phyloP scores from a whole-genome alignment of 495 filamentous ascomycete species.

The Clohesyomyces aquaticus region DNA sequence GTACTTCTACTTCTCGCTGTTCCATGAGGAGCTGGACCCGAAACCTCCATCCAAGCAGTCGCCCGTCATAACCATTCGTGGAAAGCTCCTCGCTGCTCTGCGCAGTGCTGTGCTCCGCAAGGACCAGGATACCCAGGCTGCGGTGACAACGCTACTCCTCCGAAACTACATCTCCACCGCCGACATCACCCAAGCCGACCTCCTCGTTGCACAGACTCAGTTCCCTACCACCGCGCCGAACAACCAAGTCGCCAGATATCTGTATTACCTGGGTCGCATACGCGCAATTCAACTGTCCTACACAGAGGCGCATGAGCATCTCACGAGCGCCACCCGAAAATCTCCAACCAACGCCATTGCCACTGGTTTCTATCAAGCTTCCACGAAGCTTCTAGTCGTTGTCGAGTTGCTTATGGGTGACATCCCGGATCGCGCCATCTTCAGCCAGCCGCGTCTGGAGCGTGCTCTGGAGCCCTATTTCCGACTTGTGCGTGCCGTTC shows the following conservation, averaged over 20 bases:
- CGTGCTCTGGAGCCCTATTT: slow-evolving; percentile 88
- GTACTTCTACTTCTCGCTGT: slow-evolving; percentile 96
- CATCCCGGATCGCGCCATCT: slow-evolving; percentile 91
- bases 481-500: slow-evolving; percentile 88
- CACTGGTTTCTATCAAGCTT: slow-evolving; percentile 90
- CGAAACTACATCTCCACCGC: slow-evolving; percentile 96
- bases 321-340: slow-evolving; percentile 90
- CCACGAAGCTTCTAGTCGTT: slow-evolving; percentile 89
- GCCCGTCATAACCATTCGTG: slow-evolving; percentile 80
- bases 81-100: slow-evolving; percentile 82
- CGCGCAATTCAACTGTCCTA: slow-evolving; percentile 95
- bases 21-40: slow-evolving; percentile 85
- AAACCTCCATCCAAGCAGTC: slow-evolving; percentile 85
- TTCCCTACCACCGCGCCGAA: slow-evolving; percentile 93
- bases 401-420: slow-evolving; percentile 98
- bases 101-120: slow-evolving; percentile 93
- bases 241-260: slow-evolving; percentile 94
- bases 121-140: slow-evolving; percentile 93
- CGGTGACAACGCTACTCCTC: slow-evolving; percentile 89
- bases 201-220: slow-evolving; percentile 89
- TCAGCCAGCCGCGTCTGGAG: slow-evolving; percentile 86
- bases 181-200: slow-evolving; percentile 94
- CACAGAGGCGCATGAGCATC: slow-evolving; percentile 92
- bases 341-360: slow-evolving; percentile 87
- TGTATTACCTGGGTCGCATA: slow-evolving; percentile 95